phyloP scores from a whole-genome alignment of 2,329 filamentous ascomycete species.

The Ceratocystis eucalypticola region DNA sequence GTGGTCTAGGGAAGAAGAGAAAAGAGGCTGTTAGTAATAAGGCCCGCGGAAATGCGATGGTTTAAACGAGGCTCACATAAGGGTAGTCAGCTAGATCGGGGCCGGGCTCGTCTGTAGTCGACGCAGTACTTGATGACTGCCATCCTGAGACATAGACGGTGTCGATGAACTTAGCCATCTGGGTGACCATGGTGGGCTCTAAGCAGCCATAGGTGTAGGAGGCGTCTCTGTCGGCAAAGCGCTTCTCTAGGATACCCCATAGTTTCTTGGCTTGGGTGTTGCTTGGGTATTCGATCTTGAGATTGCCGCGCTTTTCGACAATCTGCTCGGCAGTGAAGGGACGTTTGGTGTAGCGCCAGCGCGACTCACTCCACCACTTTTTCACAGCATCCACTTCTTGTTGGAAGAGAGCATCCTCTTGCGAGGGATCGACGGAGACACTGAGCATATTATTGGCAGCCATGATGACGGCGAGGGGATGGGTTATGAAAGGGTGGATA shows the following conservation, averaged over 20 bases:
- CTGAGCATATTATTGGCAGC: constrained; percentile 50
- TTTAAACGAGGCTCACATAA: constrained; percentile 43
- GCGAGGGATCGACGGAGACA: constrained; percentile 40
- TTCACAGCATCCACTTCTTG: constrained; percentile 81
- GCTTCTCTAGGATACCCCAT: constrained; percentile 74
- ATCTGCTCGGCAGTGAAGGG: constrained; percentile 96
- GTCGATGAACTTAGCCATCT: constrained; percentile 98
- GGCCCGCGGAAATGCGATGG: neutral
- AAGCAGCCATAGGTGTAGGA: constrained; percentile 95
- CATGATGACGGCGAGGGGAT: constrained; percentile 30
- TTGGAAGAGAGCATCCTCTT: constrained; percentile 55
- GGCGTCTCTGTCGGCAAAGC: constrained; percentile 62
- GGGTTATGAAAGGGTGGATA: constrained; percentile 9
- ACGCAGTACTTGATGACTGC: constrained; percentile 96
- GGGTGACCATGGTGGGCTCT: constrained; percentile 95
- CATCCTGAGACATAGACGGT: constrained; percentile 98
- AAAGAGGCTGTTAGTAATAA: neutral
- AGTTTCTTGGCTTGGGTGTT: constrained; percentile 86
- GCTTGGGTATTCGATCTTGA: constrained; percentile 85
- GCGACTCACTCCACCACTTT: constrained; percentile 82
- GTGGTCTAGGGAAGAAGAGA: constrained; percentile 51
- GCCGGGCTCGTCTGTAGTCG: constrained; percentile 85
- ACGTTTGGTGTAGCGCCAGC: constrained; percentile 86
- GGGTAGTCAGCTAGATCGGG: constrained; percentile 98
- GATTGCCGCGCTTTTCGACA: constrained; percentile 80